Percentiles rank a stretch among this genome's conserved stretches.
These are phyloP conservation scores for Batkoa obscura DNA, from an alignment of 371 early-diverging fungal genomes.

Conservation along the genomic window DNA sequence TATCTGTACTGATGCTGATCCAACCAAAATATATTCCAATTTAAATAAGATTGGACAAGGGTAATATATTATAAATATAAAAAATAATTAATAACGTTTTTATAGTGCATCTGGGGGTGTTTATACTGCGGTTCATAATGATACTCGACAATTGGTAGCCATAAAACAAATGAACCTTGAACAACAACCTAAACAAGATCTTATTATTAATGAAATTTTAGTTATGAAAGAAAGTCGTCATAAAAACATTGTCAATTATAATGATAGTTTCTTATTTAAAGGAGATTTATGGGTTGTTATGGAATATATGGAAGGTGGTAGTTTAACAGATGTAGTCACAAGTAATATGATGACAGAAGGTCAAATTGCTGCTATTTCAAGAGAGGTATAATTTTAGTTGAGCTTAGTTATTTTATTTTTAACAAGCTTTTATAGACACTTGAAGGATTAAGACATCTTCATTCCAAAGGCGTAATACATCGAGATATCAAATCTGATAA, in stretches of 20 bases:
- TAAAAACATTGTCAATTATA: slow-evolving; percentile 90
- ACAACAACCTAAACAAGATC: slow-evolving; percentile 87
- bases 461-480: slow-evolving; percentile 86
- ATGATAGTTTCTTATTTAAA: slow-evolving; percentile 73
- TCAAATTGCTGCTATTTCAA: slow-evolving; percentile 83
- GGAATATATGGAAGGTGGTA: slow-evolving; percentile 97
- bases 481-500: slow-evolving; percentile 97
- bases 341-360: slow-evolving; percentile 85
- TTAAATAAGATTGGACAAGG: slow-evolving; percentile 90
- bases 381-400: slow-evolving; percentile 27
- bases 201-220: slow-evolving; percentile 90
- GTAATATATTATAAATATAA: slow-evolving; percentile 15
- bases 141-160: slow-evolving; percentile 50
- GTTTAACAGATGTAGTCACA: slow-evolving; percentile 79
- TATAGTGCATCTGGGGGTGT: slow-evolving; percentile 85
- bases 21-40: slow-evolving; percentile 47
- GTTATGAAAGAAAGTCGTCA: slow-evolving; percentile 83
- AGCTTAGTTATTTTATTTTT: neutral
- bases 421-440: slow-evolving; percentile 28
- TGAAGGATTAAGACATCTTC: slow-evolving; percentile 77
- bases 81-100: slow-evolving; percentile 3
- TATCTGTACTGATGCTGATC: slow-evolving; percentile 82
- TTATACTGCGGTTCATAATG: slow-evolving; percentile 58
- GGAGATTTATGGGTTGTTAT: slow-evolving; percentile 89
- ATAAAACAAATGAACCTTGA: slow-evolving; percentile 93